phyloP scores from a whole-genome alignment of 2,329 filamentous ascomycete species.

The Pseudogymnoascus sp. region DNA sequence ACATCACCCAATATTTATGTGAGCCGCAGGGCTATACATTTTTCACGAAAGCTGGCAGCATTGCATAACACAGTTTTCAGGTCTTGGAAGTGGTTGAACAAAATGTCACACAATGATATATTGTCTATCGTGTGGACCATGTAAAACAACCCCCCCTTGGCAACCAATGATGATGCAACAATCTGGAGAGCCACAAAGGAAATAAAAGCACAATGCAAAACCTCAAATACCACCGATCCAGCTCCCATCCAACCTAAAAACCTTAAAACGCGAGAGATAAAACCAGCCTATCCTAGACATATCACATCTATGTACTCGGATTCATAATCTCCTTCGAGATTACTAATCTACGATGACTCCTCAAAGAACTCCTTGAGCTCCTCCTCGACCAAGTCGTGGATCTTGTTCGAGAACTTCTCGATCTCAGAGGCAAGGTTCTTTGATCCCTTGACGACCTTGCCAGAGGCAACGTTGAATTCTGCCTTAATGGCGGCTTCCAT shows the following conservation, averaged over 20 bases:
- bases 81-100: background rate
- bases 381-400: slow-evolving; percentile 54
- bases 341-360: slow-evolving; percentile 34
- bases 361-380: slow-evolving; percentile 55
- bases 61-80: background rate
- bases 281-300: slow-evolving; percentile 8
- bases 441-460: slow-evolving; percentile 49
- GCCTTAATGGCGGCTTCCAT: slow-evolving; percentile 55
- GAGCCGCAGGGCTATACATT: background rate
- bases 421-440: slow-evolving; percentile 50
- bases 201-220: slow-evolving; percentile 27
- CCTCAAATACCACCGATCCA: slow-evolving; percentile 24
- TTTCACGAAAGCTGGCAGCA: background rate
- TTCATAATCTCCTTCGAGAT: background rate
- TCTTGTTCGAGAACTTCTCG: slow-evolving; percentile 57
- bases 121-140: slow-evolving; percentile 8
- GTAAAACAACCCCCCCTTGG: background rate
- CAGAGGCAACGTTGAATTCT: slow-evolving; percentile 49
- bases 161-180: background rate
- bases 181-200: background rate
- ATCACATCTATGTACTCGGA: slow-evolving; percentile 4
- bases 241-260: slow-evolving; percentile 26
- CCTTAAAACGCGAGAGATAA: slow-evolving; percentile 20
- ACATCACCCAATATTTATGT: background rate
- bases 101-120: slow-evolving; percentile 2